Evolutionary conservation across 1,284 basidiomycete species (phyloP), one percentile per base, ranked within the genome.

Genomic region (Kwoniella shivajii): DNA sequence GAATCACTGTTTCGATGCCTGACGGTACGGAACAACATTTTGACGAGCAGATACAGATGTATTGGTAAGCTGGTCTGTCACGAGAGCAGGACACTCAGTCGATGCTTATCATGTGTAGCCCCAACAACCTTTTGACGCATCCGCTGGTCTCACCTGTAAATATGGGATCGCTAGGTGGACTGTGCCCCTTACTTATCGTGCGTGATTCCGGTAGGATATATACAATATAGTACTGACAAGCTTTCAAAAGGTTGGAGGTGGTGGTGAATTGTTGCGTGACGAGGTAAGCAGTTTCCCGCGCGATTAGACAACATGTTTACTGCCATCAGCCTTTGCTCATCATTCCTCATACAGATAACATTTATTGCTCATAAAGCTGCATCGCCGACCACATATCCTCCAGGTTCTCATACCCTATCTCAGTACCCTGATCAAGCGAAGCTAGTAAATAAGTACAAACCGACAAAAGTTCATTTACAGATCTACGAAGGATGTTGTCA

Each of bases 341-440:
- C 6, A 16, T 2, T 1, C 18, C 11, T 39, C 20, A 20, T 75
- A 51, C 72, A 81, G 66, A 78, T 81, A 50, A 73, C 77, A 48
- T 82, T 75, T 56, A 56, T 81, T 5, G 81, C 81, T 1, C 79
- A 82, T 64, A 80, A 80, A 48, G 81, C 81, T 1, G 80, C 81
- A 1, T 61, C 76, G 16, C 81, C 81, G 0, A 62, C 69, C 0
- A 61, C 62, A 31, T 82, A 80, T 51, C 75, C 73, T 0, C 76
- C 80, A 1, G 61, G 72, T 1, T 59, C 73, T 1, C 63, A 61
- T 3, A 74, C 79, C 0, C 67, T 82, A 13, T 60, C 68, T 2
- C 69, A 74, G 41, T 80, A 77, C 49, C 76, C 78, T 13, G 69
- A 74, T 22, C 77, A 76, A 55, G 67, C 68, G 5, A 66, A 67